Percentiles rank a stretch among this genome's conserved stretches.
These are phyloP conservation scores for Ascochyta viciae-villosae DNA, from an alignment of 2,329 filamentous ascomycete genomes.

Conservation along the genomic window DNA sequence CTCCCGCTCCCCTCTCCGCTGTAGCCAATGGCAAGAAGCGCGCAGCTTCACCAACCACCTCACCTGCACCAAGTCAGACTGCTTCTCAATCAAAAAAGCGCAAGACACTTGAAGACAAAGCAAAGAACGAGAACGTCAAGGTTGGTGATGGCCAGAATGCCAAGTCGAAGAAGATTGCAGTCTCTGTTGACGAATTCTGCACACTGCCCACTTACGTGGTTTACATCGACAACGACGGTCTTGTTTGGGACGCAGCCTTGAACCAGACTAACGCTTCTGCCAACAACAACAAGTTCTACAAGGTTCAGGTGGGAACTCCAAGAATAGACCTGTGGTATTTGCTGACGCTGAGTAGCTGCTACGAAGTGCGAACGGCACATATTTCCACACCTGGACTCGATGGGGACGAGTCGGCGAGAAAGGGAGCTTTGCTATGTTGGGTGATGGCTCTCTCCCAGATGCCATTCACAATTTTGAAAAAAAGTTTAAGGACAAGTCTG, in stretches of 20 bases:
- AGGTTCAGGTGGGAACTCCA: conserved; percentile 63
- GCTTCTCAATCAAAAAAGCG: conserved; percentile 28
- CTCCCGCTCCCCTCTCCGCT: conserved; percentile 1
- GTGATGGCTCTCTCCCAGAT: conserved; percentile 44
- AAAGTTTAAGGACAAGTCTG: conserved; percentile 66
- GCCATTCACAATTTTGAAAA: conserved; percentile 58
- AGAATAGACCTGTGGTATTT: not conserved
- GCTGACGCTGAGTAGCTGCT: conserved; percentile 35
- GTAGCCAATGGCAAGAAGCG: conserved; percentile 41
- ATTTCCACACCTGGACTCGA: conserved; percentile 72
- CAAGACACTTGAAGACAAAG: conserved; percentile 33
- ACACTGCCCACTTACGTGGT: conserved; percentile 56
- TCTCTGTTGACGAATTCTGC: conserved; percentile 58
- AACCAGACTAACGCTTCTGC: conserved; percentile 75
- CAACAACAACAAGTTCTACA: conserved; percentile 88
- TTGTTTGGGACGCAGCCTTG: conserved; percentile 80
- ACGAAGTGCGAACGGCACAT: conserved; percentile 31
- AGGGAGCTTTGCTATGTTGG: conserved; percentile 55
- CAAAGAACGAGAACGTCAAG: conserved; percentile 38
- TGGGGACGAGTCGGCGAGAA: conserved; percentile 77
- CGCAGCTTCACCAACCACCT: conserved; percentile 31
- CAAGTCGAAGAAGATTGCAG: conserved; percentile 50
- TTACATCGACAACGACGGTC: conserved; percentile 68
- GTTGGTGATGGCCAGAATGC: conserved; percentile 54
- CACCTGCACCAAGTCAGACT: conserved; percentile 17